Base-by-base conservation (phyloP, 164 flowering plant genomes). In the Aristolochia contorta region DNA sequence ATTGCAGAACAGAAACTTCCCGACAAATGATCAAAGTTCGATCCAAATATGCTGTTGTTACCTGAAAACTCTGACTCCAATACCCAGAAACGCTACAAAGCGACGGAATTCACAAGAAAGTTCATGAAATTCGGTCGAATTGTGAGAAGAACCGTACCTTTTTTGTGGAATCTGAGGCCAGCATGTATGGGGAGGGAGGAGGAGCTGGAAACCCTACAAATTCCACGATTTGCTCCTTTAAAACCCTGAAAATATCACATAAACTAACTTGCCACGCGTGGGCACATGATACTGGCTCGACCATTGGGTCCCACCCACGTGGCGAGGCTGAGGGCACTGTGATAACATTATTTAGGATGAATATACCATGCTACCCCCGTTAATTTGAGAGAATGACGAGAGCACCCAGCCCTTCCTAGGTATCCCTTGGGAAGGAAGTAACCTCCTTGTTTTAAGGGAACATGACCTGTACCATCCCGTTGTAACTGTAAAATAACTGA, bases 131-230 rank as follows among this genome's bases (percentile, higher is more conserved):
- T 14, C 27, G 32, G 52, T 25, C 41, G 41, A 60, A 24, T n/a
- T n/a, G 24, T 20, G 25, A 51, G 57, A 49, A 50, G 51, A 20
- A 50, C 16, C 57, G 18, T 51, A 61, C 64, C 64, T 51, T 61
- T 51, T 23, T 50, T n/a, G 18, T 0, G 61, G 25, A 8, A 19
- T 25, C 9, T 1, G 15, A 21, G 37, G 10, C 16, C 54, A 25
- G 20, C 2, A n/a, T 21, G 21, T 21, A 12, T 19, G 50, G n/a
- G n/a, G 59, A 51, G 16, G 58, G 20, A 9, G 60, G 16, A 54
- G 70, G 71, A 68, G 60, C 60, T 47, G 60, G 54, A 47, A 57
- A 64, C 73, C 75, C 75, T 66, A 57, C 48, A 46, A n/a, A 13
- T 19, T 47, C 8, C 59, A 47, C 70, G 67, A 67, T 59, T 68